Base-by-base conservation (phyloP, 257 asterid genomes). In the Euphrasia confusa region DNA sequence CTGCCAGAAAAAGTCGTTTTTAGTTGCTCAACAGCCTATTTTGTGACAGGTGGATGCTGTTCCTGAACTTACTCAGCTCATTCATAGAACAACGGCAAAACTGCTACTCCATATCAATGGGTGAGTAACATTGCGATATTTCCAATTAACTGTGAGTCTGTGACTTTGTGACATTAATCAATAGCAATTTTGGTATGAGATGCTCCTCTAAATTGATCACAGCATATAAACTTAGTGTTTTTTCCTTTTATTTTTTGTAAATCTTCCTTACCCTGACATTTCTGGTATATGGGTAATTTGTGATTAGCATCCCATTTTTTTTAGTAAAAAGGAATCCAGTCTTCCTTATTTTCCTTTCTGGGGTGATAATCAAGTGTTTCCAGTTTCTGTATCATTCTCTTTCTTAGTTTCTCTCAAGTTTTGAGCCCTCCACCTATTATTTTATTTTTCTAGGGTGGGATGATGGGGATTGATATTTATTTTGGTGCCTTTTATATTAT, bases 51-150 rank as follows among this genome's bases (percentile, higher is more conserved):
- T 89, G 75, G 97, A 79, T 82, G 99, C 95, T 67, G 92, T 89
- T 65, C 95, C 99, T 5, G 95, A 87, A 76, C 99, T 93, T 71
- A 78, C 80, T 44, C 75, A 80, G 74, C 90, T 79, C 58, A 79
- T 93, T 71, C 96, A 93, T 68, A 83, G 79, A 81, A 87, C 97
- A 47, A 93, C 99, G 6, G 90, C 97, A 30, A 89, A 89, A 61
- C 77, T 74, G 73, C 88, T 89, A 40, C 97, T 89, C 66, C 91
- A 93, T 76, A 81, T 89, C 63, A 81, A 85, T 74, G 95, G 95
- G 99, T 93, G 80, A 82, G 96, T 72, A 62, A 53, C 68, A 21
- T 1, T 35, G 42, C 10, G 42, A 37, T 37, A 37, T 8, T 7
- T 37, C 10, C 42, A 37, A 37, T 37, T 37, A 8, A 37, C 42